Base-by-base conservation (phyloP, 345 rosid genomes). In the Populus deltoides region DNA sequence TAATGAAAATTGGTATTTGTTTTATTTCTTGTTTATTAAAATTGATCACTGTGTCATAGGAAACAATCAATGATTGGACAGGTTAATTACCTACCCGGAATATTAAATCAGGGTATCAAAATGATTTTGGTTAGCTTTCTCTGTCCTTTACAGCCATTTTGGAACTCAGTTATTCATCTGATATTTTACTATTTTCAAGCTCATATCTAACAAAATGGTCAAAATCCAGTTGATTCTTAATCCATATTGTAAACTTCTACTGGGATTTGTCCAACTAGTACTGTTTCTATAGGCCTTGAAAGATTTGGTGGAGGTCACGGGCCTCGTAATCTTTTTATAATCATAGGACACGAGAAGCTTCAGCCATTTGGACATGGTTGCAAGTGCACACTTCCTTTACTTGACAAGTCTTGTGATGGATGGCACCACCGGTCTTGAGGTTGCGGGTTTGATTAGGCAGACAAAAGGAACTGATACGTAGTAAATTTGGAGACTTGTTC, bases 1-100 rank as follows among this genome's bases (percentile, higher is more conserved):
- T 20, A 31, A 8, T 70, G 71, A 36, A 35, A 67, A 29, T 47
- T 47, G 16, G 4, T 15, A 49, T 45, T 69, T 72, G 71, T 75
- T 84, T 72, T 27, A 57, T 70, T 53, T 72, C 66, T 27, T 51
- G 24, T 63, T 36, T 39, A 12, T 70, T 66, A 36, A 36, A 67
- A n/a, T 47, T 47, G 53, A 47, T 47, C 53, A 47, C 5, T 4
- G 3, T 11, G 47, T 36, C 68, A 35, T 29, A 49, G 24, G 51
- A 76, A 79, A 45, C 66, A 53, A 41, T 51, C 38, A 62, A 45
- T n/a, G 22, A 29, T 68, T 12, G 39, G 77, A 43, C 18, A 55
- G 63, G 39, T 65, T 68, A 68, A 75, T 12, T 16, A 35, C 35
- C 4, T 59, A 62, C 0, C 74, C 18, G 39, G 7, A 67, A 61